Base-by-base conservation (phyloP, 495 filamentous ascomycete species). In the Daldinia grandis region DNA sequence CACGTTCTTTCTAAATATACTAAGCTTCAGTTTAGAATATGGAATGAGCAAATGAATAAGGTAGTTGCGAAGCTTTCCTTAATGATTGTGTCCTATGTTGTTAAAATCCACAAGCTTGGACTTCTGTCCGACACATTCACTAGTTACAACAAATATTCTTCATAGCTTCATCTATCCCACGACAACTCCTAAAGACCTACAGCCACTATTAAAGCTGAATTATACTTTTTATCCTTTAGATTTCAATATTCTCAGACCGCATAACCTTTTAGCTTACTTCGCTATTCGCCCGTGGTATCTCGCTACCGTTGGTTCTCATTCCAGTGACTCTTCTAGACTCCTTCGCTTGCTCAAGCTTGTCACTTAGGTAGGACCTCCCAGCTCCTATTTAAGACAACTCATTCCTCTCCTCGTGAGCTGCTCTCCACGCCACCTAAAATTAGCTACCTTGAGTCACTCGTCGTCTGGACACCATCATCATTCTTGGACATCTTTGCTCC, bases 391-490 rank as follows among this genome's bases (percentile, higher is more conserved):
- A 63, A 77, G 75, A 77, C 75, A 77, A 27, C 28, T 30, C 75
- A 77, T 77, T 77, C 75, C 68, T 70, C 65, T 58, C 63, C 53
- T 31, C 49, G 58, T 63, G 56, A 24, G 24, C n/a, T 24, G 4
- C 49, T 70, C 25, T 70, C 53, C 59, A 68, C 64, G 27, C 66
- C 33, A 66, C 58, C 47, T 42, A 19, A 21, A 12, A 42, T 62
- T 63, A 19, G 56, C 38, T 19, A 54, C 19, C 56, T 28, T 66
- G 66, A 71, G 50, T 57, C 68, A 66, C 38, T 54, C 68, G 61
- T 77, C 71, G 58, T 42, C 73, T 37, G 53, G 75, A 60, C 64
- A 74, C 73, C 62, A 38, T 38, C 65, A 33, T 60, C 76, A 76
- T 76, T 78, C 76, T 63, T 75, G 25, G 21, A 33, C 21, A 59